Evolutionary conservation across 345 rosid genomes (phyloP).

Genomic region (Populus ilicifolia): DNA sequence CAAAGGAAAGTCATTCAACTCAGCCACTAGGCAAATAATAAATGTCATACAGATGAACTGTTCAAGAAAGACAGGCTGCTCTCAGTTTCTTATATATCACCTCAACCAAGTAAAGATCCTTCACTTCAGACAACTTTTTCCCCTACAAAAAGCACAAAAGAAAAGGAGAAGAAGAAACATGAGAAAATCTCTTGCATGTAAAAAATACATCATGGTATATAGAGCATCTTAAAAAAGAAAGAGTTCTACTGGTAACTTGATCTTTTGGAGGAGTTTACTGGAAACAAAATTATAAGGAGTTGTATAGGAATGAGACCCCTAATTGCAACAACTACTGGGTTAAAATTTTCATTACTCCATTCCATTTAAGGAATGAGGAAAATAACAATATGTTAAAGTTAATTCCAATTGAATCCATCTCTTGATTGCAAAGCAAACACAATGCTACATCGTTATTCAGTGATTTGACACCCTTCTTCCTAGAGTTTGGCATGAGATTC

Average conservation of each 20-base stretch:
- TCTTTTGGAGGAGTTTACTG: not conserved
- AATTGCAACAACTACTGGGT: no score
- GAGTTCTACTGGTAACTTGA: not conserved
- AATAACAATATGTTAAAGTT: no score
- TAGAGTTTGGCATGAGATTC: conserved; percentile 3
- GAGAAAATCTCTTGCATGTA: not conserved
- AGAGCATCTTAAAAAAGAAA: conserved; percentile 12
- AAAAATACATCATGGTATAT: not conserved
- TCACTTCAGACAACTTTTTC: conserved; percentile 68
- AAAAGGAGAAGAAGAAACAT: conserved; percentile 10
- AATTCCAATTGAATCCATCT: no score
- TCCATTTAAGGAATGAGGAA: no score
- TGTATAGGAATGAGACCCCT: no score
- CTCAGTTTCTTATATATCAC: conserved; percentile 29
- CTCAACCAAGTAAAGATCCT: conserved; percentile 79
- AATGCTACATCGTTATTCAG: no score
- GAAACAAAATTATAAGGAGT: not conserved
- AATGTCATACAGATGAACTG: not conserved
- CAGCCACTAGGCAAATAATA: conserved; percentile 7
- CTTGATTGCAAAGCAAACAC: no score
- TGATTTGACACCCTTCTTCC: not conserved
- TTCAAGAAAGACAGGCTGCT: conserved; percentile 5
- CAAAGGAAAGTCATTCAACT: conserved; percentile 21
- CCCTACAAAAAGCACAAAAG: conserved; percentile 48
- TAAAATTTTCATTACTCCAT: no score